Conservation (phyloP, 257 asterid species). For the Gentiana straminea region DNA sequence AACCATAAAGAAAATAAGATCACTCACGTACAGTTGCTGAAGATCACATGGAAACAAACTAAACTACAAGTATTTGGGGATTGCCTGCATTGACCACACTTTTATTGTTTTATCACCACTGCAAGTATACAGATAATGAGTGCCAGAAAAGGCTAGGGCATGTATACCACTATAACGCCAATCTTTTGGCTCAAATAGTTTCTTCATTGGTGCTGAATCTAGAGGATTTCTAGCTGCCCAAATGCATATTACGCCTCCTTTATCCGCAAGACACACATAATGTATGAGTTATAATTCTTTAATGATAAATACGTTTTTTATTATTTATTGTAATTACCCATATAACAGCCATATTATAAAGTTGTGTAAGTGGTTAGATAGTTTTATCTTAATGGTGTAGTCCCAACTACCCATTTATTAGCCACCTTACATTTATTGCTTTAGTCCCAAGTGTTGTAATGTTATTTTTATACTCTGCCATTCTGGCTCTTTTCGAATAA, state of each 20-base stretch:
- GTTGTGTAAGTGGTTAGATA: no score
- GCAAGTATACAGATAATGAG: conserved; percentile 65
- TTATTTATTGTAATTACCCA: no score
- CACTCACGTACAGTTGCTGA: conserved; percentile 5
- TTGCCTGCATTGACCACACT: conserved; percentile 93
- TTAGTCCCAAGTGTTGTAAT: no score
- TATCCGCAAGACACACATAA: conserved; percentile 84
- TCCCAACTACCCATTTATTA: no score
- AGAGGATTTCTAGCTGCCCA: conserved; percentile 67
- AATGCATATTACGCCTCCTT: conserved; percentile 69
- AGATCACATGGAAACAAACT: conserved; percentile 3
- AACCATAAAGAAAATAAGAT: conserved; percentile 2
- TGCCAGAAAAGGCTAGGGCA: conserved; percentile 66
- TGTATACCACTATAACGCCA: conserved; percentile 98
- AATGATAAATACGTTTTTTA: no score
- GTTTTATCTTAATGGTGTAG: no score
- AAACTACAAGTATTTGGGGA: conserved; percentile 8
- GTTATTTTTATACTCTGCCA: no score
- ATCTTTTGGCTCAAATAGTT: conserved; percentile 64
- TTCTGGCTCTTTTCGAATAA: no score
- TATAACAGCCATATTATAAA: no score
- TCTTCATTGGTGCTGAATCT: conserved; percentile 34
- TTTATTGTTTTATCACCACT: conserved; percentile 82
- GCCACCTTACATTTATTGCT: no score
- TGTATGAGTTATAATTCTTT: no score